Conservation (phyloP, 1,139 yeast species). For the Yamadazyma spencermartinsiae region DNA sequence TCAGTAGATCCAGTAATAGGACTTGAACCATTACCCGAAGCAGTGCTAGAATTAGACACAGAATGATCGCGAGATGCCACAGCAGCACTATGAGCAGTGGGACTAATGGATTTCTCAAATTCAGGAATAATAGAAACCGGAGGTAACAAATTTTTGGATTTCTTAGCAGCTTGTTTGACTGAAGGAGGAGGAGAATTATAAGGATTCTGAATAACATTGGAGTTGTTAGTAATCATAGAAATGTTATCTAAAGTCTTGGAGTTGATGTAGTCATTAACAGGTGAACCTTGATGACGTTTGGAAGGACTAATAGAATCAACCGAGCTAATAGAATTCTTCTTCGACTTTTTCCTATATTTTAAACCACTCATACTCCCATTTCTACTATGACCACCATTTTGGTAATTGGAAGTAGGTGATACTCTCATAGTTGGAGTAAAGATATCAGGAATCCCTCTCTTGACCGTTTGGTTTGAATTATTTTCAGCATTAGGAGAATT, state of each 20-base stretch:
- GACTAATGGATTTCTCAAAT: conserved; percentile 7
- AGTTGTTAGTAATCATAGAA: conserved; percentile 23
- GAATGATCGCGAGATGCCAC: not conserved
- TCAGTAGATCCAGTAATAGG: not conserved
- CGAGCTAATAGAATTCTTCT: conserved; percentile 13
- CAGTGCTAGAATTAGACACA: not conserved
- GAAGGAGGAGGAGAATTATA: conserved; percentile 23
- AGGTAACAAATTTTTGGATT: conserved; percentile 28
- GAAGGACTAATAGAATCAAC: conserved; percentile 12
- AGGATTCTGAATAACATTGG: conserved; percentile 2
- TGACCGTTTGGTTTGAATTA: conserved; percentile 41
- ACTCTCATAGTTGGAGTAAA: conserved; percentile 51
- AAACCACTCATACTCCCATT: not conserved
- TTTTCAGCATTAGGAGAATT: conserved; percentile 35
- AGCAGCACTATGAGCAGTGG: conserved; percentile 2
- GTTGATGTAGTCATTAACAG: conserved; percentile 22
- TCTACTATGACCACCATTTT: conserved; percentile 2
- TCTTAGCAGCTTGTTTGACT: conserved; percentile 9
- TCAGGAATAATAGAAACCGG: conserved; percentile 26
- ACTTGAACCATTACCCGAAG: not conserved
- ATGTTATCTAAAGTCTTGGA: conserved; percentile 40
- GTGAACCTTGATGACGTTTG: conserved; percentile 9
- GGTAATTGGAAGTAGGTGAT: conserved; percentile 26
- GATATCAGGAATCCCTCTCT: conserved; percentile 47
- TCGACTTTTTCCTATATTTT: conserved; percentile 16